Base-by-base conservation (phyloP, 805 yeast genomes). In the Yarrowia porcina region DNA sequence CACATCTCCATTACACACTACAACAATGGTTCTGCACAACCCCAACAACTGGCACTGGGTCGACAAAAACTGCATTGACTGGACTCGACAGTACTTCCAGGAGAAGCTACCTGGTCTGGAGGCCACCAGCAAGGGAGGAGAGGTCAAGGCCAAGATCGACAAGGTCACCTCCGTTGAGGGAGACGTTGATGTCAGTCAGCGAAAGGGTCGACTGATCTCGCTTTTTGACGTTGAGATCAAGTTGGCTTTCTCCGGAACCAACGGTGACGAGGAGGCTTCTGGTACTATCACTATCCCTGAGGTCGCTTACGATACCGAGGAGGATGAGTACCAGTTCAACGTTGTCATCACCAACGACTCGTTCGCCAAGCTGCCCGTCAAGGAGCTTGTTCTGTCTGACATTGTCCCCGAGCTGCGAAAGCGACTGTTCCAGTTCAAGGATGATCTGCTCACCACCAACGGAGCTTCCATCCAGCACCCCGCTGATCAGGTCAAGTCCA, bases 11-110 rank as follows among this genome's bases (percentile, higher is more conserved):
- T 21, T n/a, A 33, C 10, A 36, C 35, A 23, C 11, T 12, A 13
- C 21, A 32, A 64, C 42, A 28, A 93, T 93, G 97, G 97, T 89
- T 41, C 92, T 94, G 32, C 88, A 90, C 76, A 94, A 93, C 81
- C 98, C 98, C 39, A 94, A 94, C 76, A 93, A 93, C 78, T 93
- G 99, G 99, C 99, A 94, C 80, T 94, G 98, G 98, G 97, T 92
- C 66, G 97, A 93, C 77, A 93, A 93, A 75, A 94, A 94, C 79
- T 94, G 99, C 77, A 82, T 93, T 64, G 86, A 83, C 63, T 94
- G 99, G 99, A 82, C 97, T 12, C 84, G 84, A 65, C 80, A 82
- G 41, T 93, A 93, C 74, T 89, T 94, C 74, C 74, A 76, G 30
- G 81, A 83, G 50, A 81, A 84, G 47, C 77, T 91, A 60, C 78